A percentile compares a stretch with the other conserved stretches of the same genome.
Conservation (phyloP, 257 asterid species). For the Plantago major region DNA sequence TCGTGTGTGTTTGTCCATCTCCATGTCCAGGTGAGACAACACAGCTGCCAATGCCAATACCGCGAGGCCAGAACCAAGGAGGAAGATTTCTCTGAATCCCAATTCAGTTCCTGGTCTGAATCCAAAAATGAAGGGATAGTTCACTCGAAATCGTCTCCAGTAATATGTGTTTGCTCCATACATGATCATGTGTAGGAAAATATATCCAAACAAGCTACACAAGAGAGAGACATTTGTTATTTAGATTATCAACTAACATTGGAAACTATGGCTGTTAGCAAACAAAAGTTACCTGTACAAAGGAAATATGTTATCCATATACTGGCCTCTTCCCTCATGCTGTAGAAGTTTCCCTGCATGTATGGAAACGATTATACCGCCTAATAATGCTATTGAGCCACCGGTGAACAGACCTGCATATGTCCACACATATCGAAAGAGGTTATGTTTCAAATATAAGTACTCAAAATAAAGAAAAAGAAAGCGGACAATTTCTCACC, state of each 20-base stretch:
- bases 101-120: constrained; percentile 65
- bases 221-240: constrained; percentile 3
- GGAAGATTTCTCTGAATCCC: constrained; percentile 68
- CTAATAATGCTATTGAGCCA: constrained; percentile 61
- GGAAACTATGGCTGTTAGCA: too few species aligned
- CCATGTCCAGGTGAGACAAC: constrained; percentile 73
- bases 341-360: constrained; percentile 49
- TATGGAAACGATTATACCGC: constrained; percentile 35
- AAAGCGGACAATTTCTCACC: constrained; percentile 32
- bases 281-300: constrained; percentile 54
- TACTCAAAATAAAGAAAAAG: neutral
- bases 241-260: neutral
- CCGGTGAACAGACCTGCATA: constrained; percentile 66
- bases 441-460: neutral
- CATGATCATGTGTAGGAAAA: constrained; percentile 76
- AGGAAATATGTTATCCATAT: constrained; percentile 74
- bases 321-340: constrained; percentile 32
- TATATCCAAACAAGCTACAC: constrained; percentile 59
- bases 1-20: constrained; percentile 51
- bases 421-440: neutral
- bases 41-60: constrained; percentile 60
- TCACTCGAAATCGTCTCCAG: constrained; percentile 71
- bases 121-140: constrained; percentile 74
- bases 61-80: constrained; percentile 67
- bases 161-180: constrained; percentile 49